Base-by-base conservation (phyloP, 2,329 filamentous ascomycete genomes). In the Dothideomycetes sp. region DNA sequence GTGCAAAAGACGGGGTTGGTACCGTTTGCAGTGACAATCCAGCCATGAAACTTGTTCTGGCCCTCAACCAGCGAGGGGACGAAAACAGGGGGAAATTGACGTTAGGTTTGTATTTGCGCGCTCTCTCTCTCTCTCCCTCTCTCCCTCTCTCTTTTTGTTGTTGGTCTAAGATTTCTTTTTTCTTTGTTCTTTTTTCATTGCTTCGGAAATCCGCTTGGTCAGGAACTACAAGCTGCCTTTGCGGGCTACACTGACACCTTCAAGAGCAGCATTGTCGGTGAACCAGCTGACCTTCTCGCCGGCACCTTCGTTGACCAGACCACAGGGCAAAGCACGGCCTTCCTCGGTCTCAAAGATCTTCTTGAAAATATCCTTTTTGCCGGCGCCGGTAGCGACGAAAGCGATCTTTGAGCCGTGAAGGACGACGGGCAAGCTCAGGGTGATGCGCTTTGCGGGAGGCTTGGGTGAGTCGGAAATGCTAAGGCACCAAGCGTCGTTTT, bases 271-370 rank as follows among this genome's bases (percentile, higher is more conserved):
- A 55, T 79, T 73, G 60, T 96, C 91, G 30, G 88, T 86, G 60
- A 98, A 96, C 91, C 91, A 98, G 65, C 80, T 91, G 56, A 87
- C 86, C 54, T 86, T 82, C 49, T 94, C 87, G 31, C 84, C 85
- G 3, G 77, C 82, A 29, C 76, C 78, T 53, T 84, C 76, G 61
- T 98, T 98, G 55, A 98, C 81, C 49, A 96, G 69, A 1, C 84
- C 78, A 59, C 87, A 94, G 2, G 91, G 91, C 45, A 96, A 69
- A 24, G 76, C 79, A 29, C 70, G 64, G 7, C 80, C 79, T 50
- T 83, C 81, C 49, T 85, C 78, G 0, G 66, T 69, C 60, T 91
- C 85, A 57, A 98, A 94, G 52, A 96, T 95, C 58, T 84, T 70
- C 73, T 86, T 91, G 74, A 96, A 72, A 40, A 96, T 82, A 2